phyloP scores from a whole-genome alignment of 2,329 filamentous ascomycete species.

The Xylaria sp. region DNA sequence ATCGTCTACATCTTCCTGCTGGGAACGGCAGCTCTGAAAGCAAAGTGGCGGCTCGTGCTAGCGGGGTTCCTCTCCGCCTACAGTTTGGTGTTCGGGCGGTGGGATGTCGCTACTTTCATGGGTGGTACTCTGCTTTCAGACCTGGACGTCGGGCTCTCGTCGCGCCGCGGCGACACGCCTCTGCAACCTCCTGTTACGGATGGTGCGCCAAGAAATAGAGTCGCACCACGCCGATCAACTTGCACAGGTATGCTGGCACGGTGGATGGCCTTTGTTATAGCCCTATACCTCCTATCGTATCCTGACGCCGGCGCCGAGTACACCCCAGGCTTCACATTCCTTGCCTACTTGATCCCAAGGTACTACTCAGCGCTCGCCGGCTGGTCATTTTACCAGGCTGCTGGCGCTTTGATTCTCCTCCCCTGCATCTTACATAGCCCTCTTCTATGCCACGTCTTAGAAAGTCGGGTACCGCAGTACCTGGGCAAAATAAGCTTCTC shows the following conservation, averaged over 20 bases:
- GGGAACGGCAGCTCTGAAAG: slow-evolving; percentile 52
- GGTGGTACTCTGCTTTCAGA: slow-evolving; percentile 54
- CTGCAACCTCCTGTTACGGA: slow-evolving; percentile 34
- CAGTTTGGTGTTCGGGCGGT: slow-evolving; percentile 51
- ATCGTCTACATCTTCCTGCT: slow-evolving; percentile 55
- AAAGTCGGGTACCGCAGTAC: slow-evolving; percentile 51
- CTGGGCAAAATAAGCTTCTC: slow-evolving; percentile 56
- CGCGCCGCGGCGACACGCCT: slow-evolving; percentile 32
- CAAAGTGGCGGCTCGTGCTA: slow-evolving; percentile 50
- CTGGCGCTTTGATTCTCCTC: slow-evolving; percentile 53
- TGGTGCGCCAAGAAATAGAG: slow-evolving; percentile 19
- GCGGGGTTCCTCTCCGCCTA: slow-evolving; percentile 50
- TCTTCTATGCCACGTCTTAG: slow-evolving; percentile 46
- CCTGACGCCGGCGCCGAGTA: slow-evolving; percentile 54
- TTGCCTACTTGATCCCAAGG: slow-evolving; percentile 51
- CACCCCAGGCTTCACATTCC: slow-evolving; percentile 52
- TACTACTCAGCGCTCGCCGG: slow-evolving; percentile 53
- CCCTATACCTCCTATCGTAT: slow-evolving; percentile 55
- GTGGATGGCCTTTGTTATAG: slow-evolving; percentile 48
- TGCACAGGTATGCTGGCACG: slow-evolving; percentile 36
- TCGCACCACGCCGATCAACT: slow-evolving; percentile 16
- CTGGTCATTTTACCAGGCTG: slow-evolving; percentile 56
- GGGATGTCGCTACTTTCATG: slow-evolving; percentile 56
- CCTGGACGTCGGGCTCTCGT: slow-evolving; percentile 49
- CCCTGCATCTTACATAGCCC: slow-evolving; percentile 52